phyloP scores from a whole-genome alignment of 495 filamentous ascomycete species.

The Echria macrotheca region DNA sequence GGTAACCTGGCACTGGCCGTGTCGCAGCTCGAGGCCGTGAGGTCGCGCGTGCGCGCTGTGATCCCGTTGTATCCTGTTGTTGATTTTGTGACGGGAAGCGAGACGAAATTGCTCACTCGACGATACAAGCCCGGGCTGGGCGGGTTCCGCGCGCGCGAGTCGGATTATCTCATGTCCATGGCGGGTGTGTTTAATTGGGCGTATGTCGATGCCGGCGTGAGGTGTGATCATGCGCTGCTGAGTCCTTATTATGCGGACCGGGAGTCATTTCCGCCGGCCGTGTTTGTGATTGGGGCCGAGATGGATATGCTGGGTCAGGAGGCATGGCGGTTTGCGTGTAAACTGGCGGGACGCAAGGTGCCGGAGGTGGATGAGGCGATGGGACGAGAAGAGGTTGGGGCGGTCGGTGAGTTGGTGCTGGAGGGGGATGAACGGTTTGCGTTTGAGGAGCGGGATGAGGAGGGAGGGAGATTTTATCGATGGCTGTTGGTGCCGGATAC shows the following conservation, averaged over 20 bases:
- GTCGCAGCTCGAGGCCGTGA: slow-evolving; percentile 24
- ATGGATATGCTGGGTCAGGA: slow-evolving; percentile 38
- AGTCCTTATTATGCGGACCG: slow-evolving; percentile 25
- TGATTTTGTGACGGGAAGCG: slow-evolving; percentile 17
- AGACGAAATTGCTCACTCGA: slow-evolving; percentile 19
- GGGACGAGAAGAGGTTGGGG: slow-evolving; percentile 9
- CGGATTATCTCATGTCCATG: slow-evolving; percentile 22
- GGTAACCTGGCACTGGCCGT: slow-evolving; percentile 31
- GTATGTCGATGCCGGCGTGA: slow-evolving; percentile 22
- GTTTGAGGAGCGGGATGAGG: slow-evolving; percentile 25
- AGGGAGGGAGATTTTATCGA: slow-evolving; percentile 18
- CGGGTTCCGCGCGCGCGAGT: slow-evolving; percentile 20
- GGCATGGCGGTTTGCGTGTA: slow-evolving; percentile 32
- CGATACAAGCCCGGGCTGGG: slow-evolving; percentile 29
- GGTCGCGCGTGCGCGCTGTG: slow-evolving; percentile 22
- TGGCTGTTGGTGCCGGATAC: slow-evolving; percentile 39
- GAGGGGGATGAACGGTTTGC: slow-evolving; percentile 33
- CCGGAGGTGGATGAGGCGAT: slow-evolving; percentile 11
- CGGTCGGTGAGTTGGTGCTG: slow-evolving; percentile 20
- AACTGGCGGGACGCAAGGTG: slow-evolving; percentile 22
- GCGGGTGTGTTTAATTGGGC: slow-evolving; percentile 27
- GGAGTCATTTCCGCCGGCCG: slow-evolving; percentile 25
- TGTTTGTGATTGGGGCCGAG: slow-evolving; percentile 51
- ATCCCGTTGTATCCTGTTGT: slow-evolving; percentile 31
- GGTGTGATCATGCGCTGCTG: slow-evolving; percentile 24